phyloP scores from a whole-genome alignment of 306 rosid species.

The Prunus armeniaca region DNA sequence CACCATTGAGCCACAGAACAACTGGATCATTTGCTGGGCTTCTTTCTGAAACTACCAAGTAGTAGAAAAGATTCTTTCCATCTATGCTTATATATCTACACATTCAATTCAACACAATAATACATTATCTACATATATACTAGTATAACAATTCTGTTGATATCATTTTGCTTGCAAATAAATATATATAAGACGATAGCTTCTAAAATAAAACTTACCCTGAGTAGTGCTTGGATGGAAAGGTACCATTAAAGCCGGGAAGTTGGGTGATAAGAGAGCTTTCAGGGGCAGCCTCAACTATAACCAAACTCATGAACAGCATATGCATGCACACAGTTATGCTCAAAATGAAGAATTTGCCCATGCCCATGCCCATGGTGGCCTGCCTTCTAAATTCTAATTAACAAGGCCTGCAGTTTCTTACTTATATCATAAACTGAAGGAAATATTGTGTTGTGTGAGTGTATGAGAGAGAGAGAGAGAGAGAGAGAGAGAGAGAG shows the following conservation, averaged over 20 bases:
- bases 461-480: neutral
- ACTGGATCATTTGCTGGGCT: constrained; percentile 40
- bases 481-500: neutral
- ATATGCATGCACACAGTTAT: neutral
- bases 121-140: too few species aligned
- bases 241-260: constrained; percentile 40
- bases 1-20: constrained; percentile 57
- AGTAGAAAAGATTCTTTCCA: constrained; percentile 41
- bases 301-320: constrained; percentile 1
- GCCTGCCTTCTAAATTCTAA: neutral
- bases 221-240: constrained; percentile 42
- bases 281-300: constrained; percentile 29
- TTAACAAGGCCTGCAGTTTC: neutral
- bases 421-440: neutral
- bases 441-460: too few species aligned
- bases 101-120: neutral
- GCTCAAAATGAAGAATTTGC: constrained; percentile 1
- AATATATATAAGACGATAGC: neutral
- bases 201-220: constrained; percentile 23
- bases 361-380: constrained; percentile 19
- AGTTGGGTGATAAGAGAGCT: constrained; percentile 32
- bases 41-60: constrained; percentile 43
- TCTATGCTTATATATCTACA: constrained; percentile 40
- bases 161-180: too few species aligned
- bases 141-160: neutral